Percentiles rank a stretch among this genome's conserved stretches.
phyloP scores from a whole-genome alignment of 2,329 filamentous ascomycete genomes.

The Colletotrichum liaoningense region DNA sequence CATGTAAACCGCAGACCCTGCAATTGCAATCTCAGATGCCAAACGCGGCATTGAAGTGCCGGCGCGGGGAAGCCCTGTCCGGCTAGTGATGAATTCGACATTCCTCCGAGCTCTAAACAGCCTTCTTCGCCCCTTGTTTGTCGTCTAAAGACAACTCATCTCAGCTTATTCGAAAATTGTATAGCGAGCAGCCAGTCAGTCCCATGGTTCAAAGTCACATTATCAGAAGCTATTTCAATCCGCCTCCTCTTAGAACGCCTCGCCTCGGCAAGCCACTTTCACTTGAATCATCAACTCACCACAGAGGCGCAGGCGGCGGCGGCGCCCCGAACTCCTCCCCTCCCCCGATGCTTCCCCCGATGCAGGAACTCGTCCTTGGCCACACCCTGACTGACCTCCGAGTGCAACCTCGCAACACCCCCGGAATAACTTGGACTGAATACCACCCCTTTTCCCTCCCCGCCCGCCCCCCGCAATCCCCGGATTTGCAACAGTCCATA shows the following conservation, averaged over 20 bases:
- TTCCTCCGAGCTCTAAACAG: neutral
- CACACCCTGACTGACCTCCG: neutral
- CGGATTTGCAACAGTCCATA: slow-evolving; percentile 17
- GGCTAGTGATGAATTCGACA: neutral
- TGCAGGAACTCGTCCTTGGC: slow-evolving; percentile 28
- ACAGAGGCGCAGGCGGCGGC: too few relatives aligned
- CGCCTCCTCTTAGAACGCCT: neutral
- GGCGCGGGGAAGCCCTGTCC: neutral
- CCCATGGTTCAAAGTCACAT: neutral
- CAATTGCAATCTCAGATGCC: neutral
- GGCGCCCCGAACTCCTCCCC: too few relatives aligned
- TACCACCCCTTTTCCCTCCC: neutral
- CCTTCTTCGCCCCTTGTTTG: too few relatives aligned
- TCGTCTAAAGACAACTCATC: too few relatives aligned
- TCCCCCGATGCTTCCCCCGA: slow-evolving; percentile 6
- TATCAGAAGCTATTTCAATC: slow-evolving; percentile 9
- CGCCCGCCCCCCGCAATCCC: slow-evolving; percentile 22
- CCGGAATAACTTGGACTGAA: neutral
- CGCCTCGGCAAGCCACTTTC: slow-evolving; percentile 3
- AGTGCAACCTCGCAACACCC: slow-evolving; percentile 15
- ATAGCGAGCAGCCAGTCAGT: neutral
- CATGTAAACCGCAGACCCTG: neutral
- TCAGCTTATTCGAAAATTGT: too few relatives aligned
- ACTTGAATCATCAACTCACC: too few relatives aligned
- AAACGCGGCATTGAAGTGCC: slow-evolving; percentile 8